phyloP scores from a whole-genome alignment of 768 basidiomycete species.

The Cytidiella melzeri region DNA sequence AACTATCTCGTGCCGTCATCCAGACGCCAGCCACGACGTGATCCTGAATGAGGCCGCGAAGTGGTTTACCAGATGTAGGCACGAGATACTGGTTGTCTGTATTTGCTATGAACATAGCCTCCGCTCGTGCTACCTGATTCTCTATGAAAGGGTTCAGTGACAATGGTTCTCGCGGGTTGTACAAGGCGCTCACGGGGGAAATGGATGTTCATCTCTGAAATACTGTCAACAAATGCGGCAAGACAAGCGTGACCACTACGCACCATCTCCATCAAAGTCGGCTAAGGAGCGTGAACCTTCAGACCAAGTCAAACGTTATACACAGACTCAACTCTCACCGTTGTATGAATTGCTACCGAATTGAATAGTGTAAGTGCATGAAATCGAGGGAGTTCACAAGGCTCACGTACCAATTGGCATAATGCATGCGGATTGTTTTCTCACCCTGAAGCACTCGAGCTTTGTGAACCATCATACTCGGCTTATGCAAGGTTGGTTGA shows the following conservation, averaged over 20 bases:
- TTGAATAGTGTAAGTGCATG: not conserved
- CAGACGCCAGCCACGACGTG: constrained; percentile 99
- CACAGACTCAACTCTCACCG: constrained; percentile 40
- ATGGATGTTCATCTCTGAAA: constrained; percentile 96
- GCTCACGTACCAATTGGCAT: constrained; percentile 85
- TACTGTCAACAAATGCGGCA: not conserved
- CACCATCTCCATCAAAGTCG: constrained; percentile 91
- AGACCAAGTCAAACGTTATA: constrained; percentile 2
- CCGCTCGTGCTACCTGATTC: constrained; percentile 91
- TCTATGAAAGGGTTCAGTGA: constrained; percentile 40
- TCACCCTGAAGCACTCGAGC: constrained; percentile 90
- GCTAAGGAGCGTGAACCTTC: constrained; percentile 37
- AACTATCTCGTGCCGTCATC: constrained; percentile 95
- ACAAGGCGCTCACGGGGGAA: constrained; percentile 74
- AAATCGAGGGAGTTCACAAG: not conserved
- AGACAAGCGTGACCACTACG: constrained; percentile 17
- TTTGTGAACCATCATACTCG: constrained; percentile 98
- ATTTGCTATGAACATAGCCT: constrained; percentile 91
- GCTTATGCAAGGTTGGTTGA: constrained; percentile 97
- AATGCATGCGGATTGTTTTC: constrained; percentile 99
- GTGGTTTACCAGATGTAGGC: constrained; percentile 94
- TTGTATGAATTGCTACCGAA: constrained; percentile 89
- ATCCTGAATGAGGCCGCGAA: constrained; percentile 97
- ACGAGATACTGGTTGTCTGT: constrained; percentile 99
- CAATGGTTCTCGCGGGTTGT: not conserved